phyloP scores from a whole-genome alignment of 2,329 filamentous ascomycete species.

The Trichoderma asperellum region DNA sequence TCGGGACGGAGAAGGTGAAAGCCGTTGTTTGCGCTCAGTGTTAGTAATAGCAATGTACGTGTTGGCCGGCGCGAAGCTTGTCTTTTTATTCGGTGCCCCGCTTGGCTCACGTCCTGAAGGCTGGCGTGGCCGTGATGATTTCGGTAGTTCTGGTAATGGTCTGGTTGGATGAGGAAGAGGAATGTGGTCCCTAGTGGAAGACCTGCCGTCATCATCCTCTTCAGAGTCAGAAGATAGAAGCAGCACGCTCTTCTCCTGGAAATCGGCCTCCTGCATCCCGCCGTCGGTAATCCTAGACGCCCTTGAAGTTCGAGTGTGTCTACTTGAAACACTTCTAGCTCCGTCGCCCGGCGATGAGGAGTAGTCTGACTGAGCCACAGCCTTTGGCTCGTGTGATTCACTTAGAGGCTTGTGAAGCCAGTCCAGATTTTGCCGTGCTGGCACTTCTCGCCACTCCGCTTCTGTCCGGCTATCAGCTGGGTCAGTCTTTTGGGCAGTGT shows the following conservation, averaged over 20 bases:
- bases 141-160: slow-evolving; percentile 34
- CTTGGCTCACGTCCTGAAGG: slow-evolving; percentile 31
- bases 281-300: slow-evolving; percentile 53
- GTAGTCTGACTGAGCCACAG: slow-evolving; percentile 32
- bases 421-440: slow-evolving; percentile 26
- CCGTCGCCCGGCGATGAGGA: slow-evolving; percentile 46
- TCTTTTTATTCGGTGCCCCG: slow-evolving; percentile 42
- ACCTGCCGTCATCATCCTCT: slow-evolving; percentile 43
- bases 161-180: slow-evolving; percentile 38
- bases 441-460: slow-evolving; percentile 15
- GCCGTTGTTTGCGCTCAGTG: slow-evolving; percentile 32
- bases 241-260: slow-evolving; percentile 59
- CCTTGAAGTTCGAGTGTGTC: slow-evolving; percentile 59
- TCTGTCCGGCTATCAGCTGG: slow-evolving; percentile 13
- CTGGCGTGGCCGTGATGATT: slow-evolving; percentile 34
- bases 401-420: slow-evolving; percentile 25
- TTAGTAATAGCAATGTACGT: slow-evolving; percentile 50
- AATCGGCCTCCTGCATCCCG: slow-evolving; percentile 55
- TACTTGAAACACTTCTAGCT: slow-evolving; percentile 58
- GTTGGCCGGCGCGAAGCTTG: slow-evolving; percentile 47
- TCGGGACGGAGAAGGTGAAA: slow-evolving; percentile 31
- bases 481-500: not conserved
- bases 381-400: slow-evolving; percentile 32
- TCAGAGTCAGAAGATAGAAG: slow-evolving; percentile 63
- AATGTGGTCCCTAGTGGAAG: slow-evolving; percentile 31